Evolutionary conservation across 116 monocot genomes (phyloP), one percentile per base, ranked within the genome.

Genomic region (Thalassia testudinum): DNA sequence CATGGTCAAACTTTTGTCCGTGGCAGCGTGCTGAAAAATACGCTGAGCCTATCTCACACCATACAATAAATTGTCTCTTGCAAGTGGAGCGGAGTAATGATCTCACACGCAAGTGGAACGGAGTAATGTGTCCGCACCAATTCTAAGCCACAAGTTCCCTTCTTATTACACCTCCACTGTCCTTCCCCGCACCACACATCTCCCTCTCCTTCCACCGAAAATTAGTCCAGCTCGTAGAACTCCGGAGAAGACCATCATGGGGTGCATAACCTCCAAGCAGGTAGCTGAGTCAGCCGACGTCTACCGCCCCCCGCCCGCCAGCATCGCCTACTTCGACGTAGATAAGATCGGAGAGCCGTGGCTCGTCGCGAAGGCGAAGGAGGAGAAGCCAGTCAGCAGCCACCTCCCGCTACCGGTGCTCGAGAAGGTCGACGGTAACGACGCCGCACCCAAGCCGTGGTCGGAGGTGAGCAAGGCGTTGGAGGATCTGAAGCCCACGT

Each of bases 401-500:
- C 44, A 56, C 21, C 0, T 85, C 19, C 53, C 75, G 0, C 75
- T 80, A 24, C 66, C 75, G 0, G 37, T 95, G 8, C 74, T 95
- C 15, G 81, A 84, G 47, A 95, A 81, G 72, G 70, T 95, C 45
- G 93, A 95, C 11, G 61, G 66, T 19, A 65, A 52, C 52, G 92
- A 77, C 18, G 62, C 78, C 14, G 30, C 30, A 34, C 93, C 93
- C 2, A 48, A 80, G 14, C 74, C 93, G n/a, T 95, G 93, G 93
- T 81, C 75, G 20, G 93, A 95, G 55, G 76, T 95, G 24, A 87
- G 84, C 74, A 83, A 84, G 54, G 84, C 72, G 21, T 56, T 95
- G 47, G 73, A 95, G 23, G 87, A 81, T 30, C 71, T 81, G 59
- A 84, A 83, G 49, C 83, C 87, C 16, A 28, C 73, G 7, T 59